Conservation (phyloP, 2,329 filamentous ascomycete genomes). For the Atkinsonella texensis region DNA sequence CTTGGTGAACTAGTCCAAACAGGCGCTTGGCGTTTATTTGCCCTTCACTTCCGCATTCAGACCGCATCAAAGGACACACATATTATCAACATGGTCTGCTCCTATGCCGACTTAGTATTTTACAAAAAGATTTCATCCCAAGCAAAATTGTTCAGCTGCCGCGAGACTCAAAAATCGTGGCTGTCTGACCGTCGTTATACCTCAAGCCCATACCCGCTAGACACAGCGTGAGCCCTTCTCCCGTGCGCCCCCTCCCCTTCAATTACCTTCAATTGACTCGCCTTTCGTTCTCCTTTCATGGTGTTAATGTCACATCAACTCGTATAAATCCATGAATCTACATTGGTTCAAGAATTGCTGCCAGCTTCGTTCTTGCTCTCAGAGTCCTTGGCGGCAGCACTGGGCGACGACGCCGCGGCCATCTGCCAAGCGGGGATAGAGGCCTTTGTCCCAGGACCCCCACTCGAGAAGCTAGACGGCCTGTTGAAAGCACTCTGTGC, state of each 20-base stretch:
- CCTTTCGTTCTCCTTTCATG: neutral
- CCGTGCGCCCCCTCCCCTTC: too few relatives aligned
- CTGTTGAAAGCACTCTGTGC: slow-evolving; percentile 18
- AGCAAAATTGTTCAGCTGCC: too few relatives aligned
- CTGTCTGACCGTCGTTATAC: too few relatives aligned
- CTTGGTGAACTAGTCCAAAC: too few relatives aligned
- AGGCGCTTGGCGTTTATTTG: too few relatives aligned
- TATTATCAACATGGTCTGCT: too few relatives aligned
- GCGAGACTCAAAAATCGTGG: too few relatives aligned
- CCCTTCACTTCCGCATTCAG: neutral
- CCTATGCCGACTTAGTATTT: neutral
- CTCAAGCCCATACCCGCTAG: neutral
- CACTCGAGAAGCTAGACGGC: slow-evolving; percentile 21
- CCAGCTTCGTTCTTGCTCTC: slow-evolving; percentile 6
- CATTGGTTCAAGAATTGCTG: slow-evolving; percentile 1
- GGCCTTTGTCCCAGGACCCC: slow-evolving; percentile 37
- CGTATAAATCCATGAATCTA: neutral
- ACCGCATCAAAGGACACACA: neutral
- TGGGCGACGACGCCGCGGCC: slow-evolving; percentile 39
- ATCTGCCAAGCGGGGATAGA: slow-evolving; percentile 74
- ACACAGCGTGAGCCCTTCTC: neutral
- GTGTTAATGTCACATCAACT: neutral
- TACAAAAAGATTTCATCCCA: neutral
- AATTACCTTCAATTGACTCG: neutral
- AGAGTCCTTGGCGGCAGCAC: slow-evolving; percentile 14